phyloP scores from a whole-genome alignment of 2,329 filamentous ascomycete genomes.

The Eutypa lata region DNA sequence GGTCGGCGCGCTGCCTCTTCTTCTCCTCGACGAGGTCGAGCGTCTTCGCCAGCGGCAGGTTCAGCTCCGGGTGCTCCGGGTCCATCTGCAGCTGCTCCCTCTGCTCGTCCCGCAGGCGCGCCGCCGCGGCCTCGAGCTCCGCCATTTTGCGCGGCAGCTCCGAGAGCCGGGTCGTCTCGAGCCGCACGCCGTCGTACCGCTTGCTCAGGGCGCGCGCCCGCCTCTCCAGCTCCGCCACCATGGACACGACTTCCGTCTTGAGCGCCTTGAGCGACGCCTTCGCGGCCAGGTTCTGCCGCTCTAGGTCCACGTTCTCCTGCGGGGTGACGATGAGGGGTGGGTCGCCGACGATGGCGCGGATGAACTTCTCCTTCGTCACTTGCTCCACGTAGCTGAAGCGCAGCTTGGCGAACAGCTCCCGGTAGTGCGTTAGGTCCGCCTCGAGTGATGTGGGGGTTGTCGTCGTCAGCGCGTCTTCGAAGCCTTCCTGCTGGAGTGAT shows the following conservation, averaged over 20 bases:
- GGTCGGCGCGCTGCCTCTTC: constrained; percentile 49
- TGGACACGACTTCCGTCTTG: constrained; percentile 73
- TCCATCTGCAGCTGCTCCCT: constrained; percentile 9
- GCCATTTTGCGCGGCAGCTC: constrained; percentile 50
- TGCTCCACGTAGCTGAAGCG: constrained; percentile 98
- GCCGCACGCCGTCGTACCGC: constrained; percentile 48
- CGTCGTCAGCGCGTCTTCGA: constrained; percentile 54
- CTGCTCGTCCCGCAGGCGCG: constrained; percentile 40
- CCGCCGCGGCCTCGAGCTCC: constrained; percentile 47
- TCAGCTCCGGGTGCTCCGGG: constrained; percentile 42
- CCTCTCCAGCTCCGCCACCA: constrained; percentile 70
- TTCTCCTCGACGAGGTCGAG: constrained; percentile 48
- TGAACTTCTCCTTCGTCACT: constrained; percentile 97
- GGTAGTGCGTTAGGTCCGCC: constrained; percentile 85
- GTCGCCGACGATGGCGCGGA: constrained; percentile 86
- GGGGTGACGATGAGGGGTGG: constrained; percentile 81
- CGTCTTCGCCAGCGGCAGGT: constrained; percentile 57
- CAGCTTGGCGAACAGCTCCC: constrained; percentile 91
- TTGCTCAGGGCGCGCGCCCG: constrained; percentile 57
- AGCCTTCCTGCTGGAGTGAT: constrained; percentile 36
- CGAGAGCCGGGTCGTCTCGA: constrained; percentile 46
- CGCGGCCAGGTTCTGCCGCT: constrained; percentile 62
- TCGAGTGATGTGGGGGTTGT: constrained; percentile 65
- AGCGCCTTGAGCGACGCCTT: constrained; percentile 76
- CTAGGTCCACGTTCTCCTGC: constrained; percentile 76